Percentiles rank a stretch among this genome's conserved stretches.
These are phyloP conservation scores for Dothideomycetes sp. DNA, from an alignment of 2,329 filamentous ascomycete species.

Conservation along the genomic window DNA sequence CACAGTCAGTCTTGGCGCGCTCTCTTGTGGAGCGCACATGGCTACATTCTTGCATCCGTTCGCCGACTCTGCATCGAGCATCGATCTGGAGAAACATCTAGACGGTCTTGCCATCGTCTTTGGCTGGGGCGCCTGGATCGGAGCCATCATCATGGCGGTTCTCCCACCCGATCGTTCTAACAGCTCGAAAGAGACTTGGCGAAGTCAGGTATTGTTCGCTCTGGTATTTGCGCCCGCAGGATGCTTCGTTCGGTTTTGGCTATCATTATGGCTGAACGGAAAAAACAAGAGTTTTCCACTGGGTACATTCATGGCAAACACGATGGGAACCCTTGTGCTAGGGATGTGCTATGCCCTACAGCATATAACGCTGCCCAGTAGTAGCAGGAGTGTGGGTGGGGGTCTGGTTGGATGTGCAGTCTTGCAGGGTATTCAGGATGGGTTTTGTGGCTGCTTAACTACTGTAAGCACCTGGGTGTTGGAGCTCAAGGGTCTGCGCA, in stretches of 20 bases:
- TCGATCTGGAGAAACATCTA: slow-evolving; percentile 30
- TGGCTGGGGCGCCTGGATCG: slow-evolving; percentile 63
- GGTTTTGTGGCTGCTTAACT: slow-evolving; percentile 30
- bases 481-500: slow-evolving; percentile 23
- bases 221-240: slow-evolving; percentile 71
- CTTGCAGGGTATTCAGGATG: slow-evolving; percentile 29
- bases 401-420: slow-evolving; percentile 26
- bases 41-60: slow-evolving; percentile 48
- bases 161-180: slow-evolving; percentile 46
- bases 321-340: slow-evolving; percentile 59
- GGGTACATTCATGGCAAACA: slow-evolving; percentile 70
- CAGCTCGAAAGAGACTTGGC: slow-evolving; percentile 48
- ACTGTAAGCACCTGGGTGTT: slow-evolving; percentile 31
- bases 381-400: slow-evolving; percentile 19
- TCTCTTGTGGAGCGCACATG: slow-evolving; percentile 66
- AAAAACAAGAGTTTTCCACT: slow-evolving; percentile 57
- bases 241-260: slow-evolving; percentile 61
- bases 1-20: slow-evolving; percentile 52
- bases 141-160: slow-evolving; percentile 56
- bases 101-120: slow-evolving; percentile 44
- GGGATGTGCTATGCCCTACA: slow-evolving; percentile 67
- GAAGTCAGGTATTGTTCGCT: slow-evolving; percentile 59
- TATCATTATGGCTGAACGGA: slow-evolving; percentile 56
- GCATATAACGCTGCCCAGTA: slow-evolving; percentile 32
- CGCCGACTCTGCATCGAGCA: slow-evolving; percentile 48